These are phyloP conservation scores for Betula pendula DNA, from an alignment of 306 rosid species.

Conservation along the genomic window DNA sequence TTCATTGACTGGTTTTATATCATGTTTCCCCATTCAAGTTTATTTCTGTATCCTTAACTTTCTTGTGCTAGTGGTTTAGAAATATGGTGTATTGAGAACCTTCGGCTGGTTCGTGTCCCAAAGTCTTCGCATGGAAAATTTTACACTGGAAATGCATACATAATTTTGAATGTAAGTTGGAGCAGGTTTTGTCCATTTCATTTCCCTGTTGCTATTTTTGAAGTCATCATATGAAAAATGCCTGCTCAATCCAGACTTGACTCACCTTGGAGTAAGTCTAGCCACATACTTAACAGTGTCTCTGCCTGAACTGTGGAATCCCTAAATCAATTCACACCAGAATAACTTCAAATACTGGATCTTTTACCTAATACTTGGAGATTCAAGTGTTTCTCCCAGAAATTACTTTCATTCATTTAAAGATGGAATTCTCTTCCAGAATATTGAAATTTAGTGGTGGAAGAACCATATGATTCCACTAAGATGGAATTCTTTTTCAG, in stretches of 20 bases:
- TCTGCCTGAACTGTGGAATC: background rate
- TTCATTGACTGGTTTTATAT: conserved; percentile 11
- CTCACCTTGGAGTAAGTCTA: background rate
- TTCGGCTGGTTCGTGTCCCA: conserved; percentile 55
- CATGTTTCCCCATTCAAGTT: conserved; percentile 26
- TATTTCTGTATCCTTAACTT: conserved; percentile 51
- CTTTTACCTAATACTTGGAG: background rate
- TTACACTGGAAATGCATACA: conserved; percentile 81
- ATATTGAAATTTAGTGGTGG: background rate
- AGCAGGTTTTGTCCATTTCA: conserved; percentile 11
- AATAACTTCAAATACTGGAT: background rate
- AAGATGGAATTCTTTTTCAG: conserved; percentile 10
- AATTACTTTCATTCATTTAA: conserved; percentile 15
- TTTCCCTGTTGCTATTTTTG: conserved; percentile 26
- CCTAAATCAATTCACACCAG: background rate
- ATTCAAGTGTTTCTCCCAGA: conserved; percentile 11
- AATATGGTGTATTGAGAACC: conserved; percentile 90
- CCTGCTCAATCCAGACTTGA: background rate
- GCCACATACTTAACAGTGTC: background rate
- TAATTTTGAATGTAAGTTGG: conserved; percentile 78
- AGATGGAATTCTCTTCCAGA: background rate
- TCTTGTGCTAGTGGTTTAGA: conserved; percentile 68
- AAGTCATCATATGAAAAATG: conserved; percentile 1
- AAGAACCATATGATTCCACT: conserved; percentile 16
- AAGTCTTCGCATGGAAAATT: conserved; percentile 69